phyloP scores from a whole-genome alignment of 805 yeast genomes.

The Kodamaea nitidulidarum region DNA sequence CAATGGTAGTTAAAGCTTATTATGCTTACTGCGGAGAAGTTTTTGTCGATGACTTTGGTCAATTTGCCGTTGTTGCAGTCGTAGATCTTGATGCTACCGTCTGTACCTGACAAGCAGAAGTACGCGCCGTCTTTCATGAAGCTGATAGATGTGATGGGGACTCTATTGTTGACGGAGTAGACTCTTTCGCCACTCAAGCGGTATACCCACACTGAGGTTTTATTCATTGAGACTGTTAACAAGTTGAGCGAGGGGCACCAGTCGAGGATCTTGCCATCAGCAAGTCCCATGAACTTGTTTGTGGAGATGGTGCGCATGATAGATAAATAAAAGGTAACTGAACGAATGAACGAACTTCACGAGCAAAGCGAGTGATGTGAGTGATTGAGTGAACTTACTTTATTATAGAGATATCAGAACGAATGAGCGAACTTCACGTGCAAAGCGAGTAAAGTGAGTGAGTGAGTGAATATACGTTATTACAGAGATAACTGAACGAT shows the following conservation, averaged over 20 bases:
- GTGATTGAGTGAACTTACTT: no score
- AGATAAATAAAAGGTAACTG: background rate
- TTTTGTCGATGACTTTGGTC: constrained; percentile 19
- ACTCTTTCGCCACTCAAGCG: constrained; percentile 52
- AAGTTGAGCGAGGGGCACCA: constrained; percentile 56
- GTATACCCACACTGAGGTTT: constrained; percentile 46
- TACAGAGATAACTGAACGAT: no score
- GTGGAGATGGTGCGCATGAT: background rate
- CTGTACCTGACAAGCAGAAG: constrained; percentile 44
- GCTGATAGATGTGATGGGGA: constrained; percentile 27
- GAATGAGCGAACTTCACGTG: no score
- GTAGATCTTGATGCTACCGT: constrained; percentile 40
- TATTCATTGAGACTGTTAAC: constrained; percentile 49
- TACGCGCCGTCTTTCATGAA: constrained; percentile 36
- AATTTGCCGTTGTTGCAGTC: constrained; percentile 46
- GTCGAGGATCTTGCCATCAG: constrained; percentile 37
- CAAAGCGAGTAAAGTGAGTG: no score
- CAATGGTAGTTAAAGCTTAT: constrained; percentile 17
- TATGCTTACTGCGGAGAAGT: constrained; percentile 17
- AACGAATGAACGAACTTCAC: no score
- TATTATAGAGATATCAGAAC: no score
- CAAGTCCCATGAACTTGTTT: constrained; percentile 19
- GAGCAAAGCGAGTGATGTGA: no score
- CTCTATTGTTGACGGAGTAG: constrained; percentile 42
- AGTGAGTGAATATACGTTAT: no score